A percentile compares a stretch with the other conserved stretches of the same genome.
These are phyloP conservation scores for Polytrichum commune DNA, from an alignment of 225 moss, liverwort and hornwort species.

Conservation along the genomic window DNA sequence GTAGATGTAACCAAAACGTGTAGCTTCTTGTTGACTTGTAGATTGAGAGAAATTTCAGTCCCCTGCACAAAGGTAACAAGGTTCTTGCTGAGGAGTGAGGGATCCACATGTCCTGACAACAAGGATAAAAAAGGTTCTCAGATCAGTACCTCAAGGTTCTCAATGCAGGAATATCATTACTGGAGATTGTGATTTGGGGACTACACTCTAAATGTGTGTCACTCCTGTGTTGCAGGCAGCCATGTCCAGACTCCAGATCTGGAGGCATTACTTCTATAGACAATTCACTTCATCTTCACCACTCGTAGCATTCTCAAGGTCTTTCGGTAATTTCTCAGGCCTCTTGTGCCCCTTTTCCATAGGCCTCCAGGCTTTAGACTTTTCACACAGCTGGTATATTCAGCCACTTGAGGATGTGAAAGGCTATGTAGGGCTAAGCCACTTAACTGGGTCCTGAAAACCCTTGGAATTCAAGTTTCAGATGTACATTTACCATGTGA, in stretches of 20 bases:
- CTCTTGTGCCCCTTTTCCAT: conserved; percentile 1
- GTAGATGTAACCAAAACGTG: too few species aligned
- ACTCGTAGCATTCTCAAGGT: too few species aligned
- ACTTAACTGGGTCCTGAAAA: conserved; percentile 4
- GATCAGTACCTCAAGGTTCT: background rate
- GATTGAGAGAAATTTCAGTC: background rate
- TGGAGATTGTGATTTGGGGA: background rate
- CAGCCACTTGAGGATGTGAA: conserved; percentile 3
- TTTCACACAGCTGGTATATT: background rate
- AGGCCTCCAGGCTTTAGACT: conserved; percentile 1
- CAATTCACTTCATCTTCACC: too few species aligned
- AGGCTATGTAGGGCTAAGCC: background rate
- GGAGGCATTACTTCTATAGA: background rate
- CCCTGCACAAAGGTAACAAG: too few species aligned
- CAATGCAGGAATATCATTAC: background rate
- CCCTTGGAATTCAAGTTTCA: conserved; percentile 2
- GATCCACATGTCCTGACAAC: too few species aligned
- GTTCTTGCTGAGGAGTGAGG: too few species aligned
- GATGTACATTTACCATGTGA: conserved; percentile 5
- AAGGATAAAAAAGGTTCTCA: too few species aligned
- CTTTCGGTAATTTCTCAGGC: background rate
- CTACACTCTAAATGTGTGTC: background rate
- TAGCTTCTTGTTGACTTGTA: background rate
- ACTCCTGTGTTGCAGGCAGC: background rate
- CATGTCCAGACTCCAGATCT: too few species aligned